Base-by-base conservation (phyloP, 2,329 filamentous ascomycete genomes). In the Trichoderma koningii region DNA sequence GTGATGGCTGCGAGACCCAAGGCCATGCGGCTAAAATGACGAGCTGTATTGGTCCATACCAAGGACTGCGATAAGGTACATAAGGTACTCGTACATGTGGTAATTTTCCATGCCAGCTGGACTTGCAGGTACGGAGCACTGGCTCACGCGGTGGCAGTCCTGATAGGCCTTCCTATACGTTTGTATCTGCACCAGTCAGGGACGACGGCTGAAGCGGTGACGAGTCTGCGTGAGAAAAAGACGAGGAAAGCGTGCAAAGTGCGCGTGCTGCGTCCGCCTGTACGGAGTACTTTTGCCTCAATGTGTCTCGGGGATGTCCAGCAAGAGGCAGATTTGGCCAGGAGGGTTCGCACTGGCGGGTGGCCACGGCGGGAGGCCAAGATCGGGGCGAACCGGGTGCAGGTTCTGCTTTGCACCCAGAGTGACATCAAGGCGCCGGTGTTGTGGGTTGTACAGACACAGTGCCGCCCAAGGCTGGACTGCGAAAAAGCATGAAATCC, bases 351-450 rank as follows among this genome's bases (percentile, higher is more conserved):
- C 60, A 34, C 50, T 50, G 64, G 34, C 64, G 45, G 60, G 59
- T 64, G 59, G 60, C 59, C 69, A 70, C 72, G 72, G 72, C 70
- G 71, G 67, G 69, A 72, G 71, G 70, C 68, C 72, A 69, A 69
- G 19, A 69, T 76, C 74, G 74, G 74, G 72, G 71, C 70, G 74
- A 76, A 76, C 74, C 74, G 74, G 60, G 60, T 55, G 44, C 50
- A 45, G 30, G 60, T 47, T 19, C 10, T 50, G 21, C 19, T 59
- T 59, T 30, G 55, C 28, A 60, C 41, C 44, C 56, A 48, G n/a
- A 14, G 55, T 59, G 44, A 59, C 44, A 60, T 60, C 28, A 26
- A 60, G 30, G 7, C 30, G 48, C 26, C 57, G 62, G 9, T n/a
- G 41, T 42, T 30, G 56, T 50, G 45, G 60, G 60, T 51, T 48